These are phyloP conservation scores for Penstemon eatonii DNA, from an alignment of 257 asterid species.

Conservation along the genomic window DNA sequence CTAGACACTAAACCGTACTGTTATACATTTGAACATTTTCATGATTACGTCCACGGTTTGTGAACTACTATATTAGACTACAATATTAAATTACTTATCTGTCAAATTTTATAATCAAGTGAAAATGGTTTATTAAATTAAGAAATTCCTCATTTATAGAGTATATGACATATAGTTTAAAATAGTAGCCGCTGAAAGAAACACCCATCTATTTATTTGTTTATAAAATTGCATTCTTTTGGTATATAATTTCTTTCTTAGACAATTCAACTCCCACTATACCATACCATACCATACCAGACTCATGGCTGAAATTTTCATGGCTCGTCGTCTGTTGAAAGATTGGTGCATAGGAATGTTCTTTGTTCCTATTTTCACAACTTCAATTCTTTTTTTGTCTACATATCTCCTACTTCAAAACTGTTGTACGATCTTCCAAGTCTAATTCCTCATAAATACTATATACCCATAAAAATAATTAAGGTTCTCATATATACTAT, in stretches of 20 bases:
- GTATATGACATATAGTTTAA: background rate
- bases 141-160: background rate
- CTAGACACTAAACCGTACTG: no score
- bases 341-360: slow-evolving; percentile 23
- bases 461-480: no score
- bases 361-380: slow-evolving; percentile 30
- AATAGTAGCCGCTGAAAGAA: background rate
- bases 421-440: slow-evolving; percentile 30
- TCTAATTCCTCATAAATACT: no score
- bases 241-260: no score
- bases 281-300: no score
- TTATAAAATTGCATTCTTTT: background rate
- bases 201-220: no score
- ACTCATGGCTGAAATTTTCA: no score
- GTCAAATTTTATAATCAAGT: background rate
- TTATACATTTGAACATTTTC: no score
- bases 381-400: slow-evolving; percentile 33
- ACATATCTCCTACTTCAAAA: slow-evolving; percentile 34
- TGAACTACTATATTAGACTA: no score
- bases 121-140: background rate
- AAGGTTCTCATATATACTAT: no score
- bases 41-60: no score
- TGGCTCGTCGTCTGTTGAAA: slow-evolving; percentile 7
- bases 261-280: background rate
- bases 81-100: background rate